phyloP scores from a whole-genome alignment of 371 early-diverging fungal genomes.

The Circinella minor region DNA sequence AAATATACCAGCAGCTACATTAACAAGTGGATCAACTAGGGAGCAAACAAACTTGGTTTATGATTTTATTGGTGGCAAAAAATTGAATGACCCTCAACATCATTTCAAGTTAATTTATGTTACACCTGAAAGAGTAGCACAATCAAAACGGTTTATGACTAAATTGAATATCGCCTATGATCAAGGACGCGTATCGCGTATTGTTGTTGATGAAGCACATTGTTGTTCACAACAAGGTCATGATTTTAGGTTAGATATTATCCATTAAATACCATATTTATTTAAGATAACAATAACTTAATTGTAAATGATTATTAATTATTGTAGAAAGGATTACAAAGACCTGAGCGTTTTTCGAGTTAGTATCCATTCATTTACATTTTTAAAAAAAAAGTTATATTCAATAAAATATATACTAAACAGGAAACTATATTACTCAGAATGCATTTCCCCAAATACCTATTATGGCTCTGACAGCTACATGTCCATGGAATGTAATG shows the following conservation, averaged over 20 bases:
- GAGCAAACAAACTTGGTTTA: slow-evolving; percentile 58
- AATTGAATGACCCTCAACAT: slow-evolving; percentile 17
- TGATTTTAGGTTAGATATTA: slow-evolving; percentile 69
- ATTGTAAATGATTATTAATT: background rate
- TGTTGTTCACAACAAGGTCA: slow-evolving; percentile 87
- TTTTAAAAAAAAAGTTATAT: slow-evolving; percentile 38
- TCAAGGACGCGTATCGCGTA: slow-evolving; percentile 59
- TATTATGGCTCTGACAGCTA: slow-evolving; percentile 91
- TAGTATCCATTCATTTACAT: slow-evolving; percentile 6
- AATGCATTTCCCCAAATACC: slow-evolving; percentile 70
- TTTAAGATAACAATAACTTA: too few species aligned
- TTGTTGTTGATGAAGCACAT: slow-evolving; percentile 91
- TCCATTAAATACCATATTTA: background rate
- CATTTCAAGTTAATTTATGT: slow-evolving; percentile 76
- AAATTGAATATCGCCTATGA: slow-evolving; percentile 68
- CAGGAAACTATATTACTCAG: slow-evolving; percentile 13
- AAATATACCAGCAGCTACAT: slow-evolving; percentile 69
- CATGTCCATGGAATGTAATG: slow-evolving; percentile 77
- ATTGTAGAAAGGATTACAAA: slow-evolving; percentile 46
- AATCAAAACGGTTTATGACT: slow-evolving; percentile 73
- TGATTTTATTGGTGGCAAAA: slow-evolving; percentile 39
- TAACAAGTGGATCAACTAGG: slow-evolving; percentile 63
- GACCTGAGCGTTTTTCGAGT: slow-evolving; percentile 44
- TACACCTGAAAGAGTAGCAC: slow-evolving; percentile 90
- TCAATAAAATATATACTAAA: too few species aligned